Evolutionary conservation across 108 stramenopile species (phyloP).

Genomic region (Fistulifera pelliculosa): DNA sequence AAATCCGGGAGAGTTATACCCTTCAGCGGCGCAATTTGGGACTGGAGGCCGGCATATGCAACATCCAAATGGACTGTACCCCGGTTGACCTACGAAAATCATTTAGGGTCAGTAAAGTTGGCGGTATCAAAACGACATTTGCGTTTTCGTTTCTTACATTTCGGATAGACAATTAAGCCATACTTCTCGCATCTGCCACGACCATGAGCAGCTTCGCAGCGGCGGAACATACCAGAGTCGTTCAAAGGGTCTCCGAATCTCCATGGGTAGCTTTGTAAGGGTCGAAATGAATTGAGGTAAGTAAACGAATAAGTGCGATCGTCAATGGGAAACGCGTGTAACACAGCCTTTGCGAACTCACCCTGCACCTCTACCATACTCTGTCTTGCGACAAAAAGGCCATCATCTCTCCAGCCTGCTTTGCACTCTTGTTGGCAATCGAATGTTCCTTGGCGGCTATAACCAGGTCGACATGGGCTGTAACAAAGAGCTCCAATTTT

Average conservation of each 20-base stretch:
- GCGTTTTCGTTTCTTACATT: neutral
- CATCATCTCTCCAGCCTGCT: constrained; percentile 8
- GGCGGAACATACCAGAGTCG: constrained; percentile 3
- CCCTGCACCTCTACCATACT: constrained; percentile 8
- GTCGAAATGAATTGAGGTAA: too few relatives aligned
- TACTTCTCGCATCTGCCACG: constrained; percentile 3
- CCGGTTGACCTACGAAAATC: too few relatives aligned
- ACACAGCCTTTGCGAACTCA: neutral
- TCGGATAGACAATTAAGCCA: constrained; percentile 1
- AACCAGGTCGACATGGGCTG: constrained; percentile 1
- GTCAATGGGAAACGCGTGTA: too few relatives aligned
- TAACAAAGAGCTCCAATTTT: constrained; percentile 7
- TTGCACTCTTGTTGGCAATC: constrained; percentile 8
- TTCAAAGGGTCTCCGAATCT: neutral
- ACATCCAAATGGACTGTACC: neutral
- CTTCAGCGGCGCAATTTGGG: neutral
- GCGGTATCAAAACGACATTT: neutral
- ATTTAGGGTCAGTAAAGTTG: neutral
- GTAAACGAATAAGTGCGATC: too few relatives aligned
- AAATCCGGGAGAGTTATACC: neutral
- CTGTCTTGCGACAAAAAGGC: constrained; percentile 4
- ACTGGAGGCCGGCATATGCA: neutral
- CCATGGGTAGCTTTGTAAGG: neutral
- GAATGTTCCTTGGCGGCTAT: constrained; percentile 7
- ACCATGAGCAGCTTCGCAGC: neutral